Evolutionary conservation across 371 early-diverging fungal genomes (phyloP).

Genomic region (Mortierella sp.): DNA sequence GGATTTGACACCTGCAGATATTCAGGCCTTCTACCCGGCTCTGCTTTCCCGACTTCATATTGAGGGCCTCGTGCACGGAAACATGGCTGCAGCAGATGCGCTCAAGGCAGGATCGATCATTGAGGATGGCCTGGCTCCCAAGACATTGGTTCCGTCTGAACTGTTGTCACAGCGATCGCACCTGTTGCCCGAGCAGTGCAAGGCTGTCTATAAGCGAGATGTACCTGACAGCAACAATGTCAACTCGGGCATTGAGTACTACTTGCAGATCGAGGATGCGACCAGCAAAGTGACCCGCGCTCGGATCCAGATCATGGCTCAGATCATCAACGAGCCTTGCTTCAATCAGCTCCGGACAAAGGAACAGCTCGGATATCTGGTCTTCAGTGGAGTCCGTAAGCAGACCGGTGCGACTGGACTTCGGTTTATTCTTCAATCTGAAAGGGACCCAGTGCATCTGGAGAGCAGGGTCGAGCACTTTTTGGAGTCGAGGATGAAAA

Average conservation of each 20-base stretch:
- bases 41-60: constrained; percentile 76
- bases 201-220: constrained; percentile 70
- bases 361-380: constrained; percentile 88
- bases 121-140: constrained; percentile 65
- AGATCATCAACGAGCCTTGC: constrained; percentile 88
- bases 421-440: constrained; percentile 89
- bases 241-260: constrained; percentile 90
- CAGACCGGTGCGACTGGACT: constrained; percentile 74
- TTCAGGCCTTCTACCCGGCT: constrained; percentile 78
- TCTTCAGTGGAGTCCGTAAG: constrained; percentile 77
- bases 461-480: constrained; percentile 87
- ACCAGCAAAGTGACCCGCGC: constrained; percentile 70
- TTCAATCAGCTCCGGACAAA: constrained; percentile 95
- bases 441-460: constrained; percentile 85
- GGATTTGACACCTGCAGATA: constrained; percentile 73
- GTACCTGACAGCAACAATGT: constrained; percentile 84
- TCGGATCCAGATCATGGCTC: constrained; percentile 75
- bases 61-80: constrained; percentile 89
- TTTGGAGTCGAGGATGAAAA: constrained; percentile 59
- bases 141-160: constrained; percentile 70
- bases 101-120: constrained; percentile 67
- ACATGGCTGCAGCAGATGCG: constrained; percentile 75
- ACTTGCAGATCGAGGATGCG: constrained; percentile 71
- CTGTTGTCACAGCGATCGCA: constrained; percentile 71
- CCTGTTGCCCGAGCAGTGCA: constrained; percentile 69